These are phyloP conservation scores for Mycena epipterygia DNA, from an alignment of 768 basidiomycete genomes.

Conservation along the genomic window DNA sequence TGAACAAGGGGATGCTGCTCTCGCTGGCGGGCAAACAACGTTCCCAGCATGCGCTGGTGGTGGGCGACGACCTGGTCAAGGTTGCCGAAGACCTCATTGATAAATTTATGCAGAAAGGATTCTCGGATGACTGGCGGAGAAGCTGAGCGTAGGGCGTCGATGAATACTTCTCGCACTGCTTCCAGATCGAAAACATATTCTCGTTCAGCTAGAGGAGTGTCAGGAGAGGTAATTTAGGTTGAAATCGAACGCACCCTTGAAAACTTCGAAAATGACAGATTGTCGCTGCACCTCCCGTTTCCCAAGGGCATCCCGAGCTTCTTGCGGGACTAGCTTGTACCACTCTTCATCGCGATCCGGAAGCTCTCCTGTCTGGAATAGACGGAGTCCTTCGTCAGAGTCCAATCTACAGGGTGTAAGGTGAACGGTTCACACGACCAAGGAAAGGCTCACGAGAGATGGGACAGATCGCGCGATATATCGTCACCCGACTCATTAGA, in stretches of 20 bases:
- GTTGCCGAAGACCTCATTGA: constrained; percentile 89
- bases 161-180: constrained; percentile 80
- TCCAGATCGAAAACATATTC: constrained; percentile 90
- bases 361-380: constrained; percentile 78
- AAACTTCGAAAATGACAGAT: constrained; percentile 88
- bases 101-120: constrained; percentile 71
- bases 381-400: constrained; percentile 72
- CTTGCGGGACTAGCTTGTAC: constrained; percentile 82
- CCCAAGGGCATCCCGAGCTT: constrained; percentile 77
- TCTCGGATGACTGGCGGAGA: constrained; percentile 76
- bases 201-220: constrained; percentile 69
- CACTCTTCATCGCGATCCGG: constrained; percentile 84
- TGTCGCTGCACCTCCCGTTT: constrained; percentile 88
- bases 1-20: constrained; percentile 89
- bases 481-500: constrained; percentile 40
- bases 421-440: constrained; percentile 25
- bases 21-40: constrained; percentile 84
- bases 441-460: constrained; percentile 53
- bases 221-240: not conserved
- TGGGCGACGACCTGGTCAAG: constrained; percentile 74
- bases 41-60: constrained; percentile 77
- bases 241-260: constrained; percentile 59
- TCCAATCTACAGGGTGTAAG: constrained; percentile 60
- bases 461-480: constrained; percentile 50
- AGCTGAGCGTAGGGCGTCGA: constrained; percentile 71